phyloP scores from a whole-genome alignment of 768 basidiomycete species.

The Termitomyces sp. region DNA sequence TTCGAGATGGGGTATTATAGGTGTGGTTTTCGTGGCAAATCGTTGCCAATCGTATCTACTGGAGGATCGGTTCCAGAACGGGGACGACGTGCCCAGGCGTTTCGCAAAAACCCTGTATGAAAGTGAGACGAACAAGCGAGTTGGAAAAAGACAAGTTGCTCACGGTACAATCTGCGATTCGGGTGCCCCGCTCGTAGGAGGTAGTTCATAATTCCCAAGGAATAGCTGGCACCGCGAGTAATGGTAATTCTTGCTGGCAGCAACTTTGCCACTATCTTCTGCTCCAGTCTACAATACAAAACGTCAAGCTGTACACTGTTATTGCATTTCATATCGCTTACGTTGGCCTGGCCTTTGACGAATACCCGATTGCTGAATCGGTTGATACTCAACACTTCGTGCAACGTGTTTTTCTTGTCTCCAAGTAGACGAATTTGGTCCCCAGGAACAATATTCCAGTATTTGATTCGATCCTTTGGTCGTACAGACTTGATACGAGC shows the following conservation, averaged over 20 bases:
- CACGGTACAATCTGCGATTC: constrained; percentile 44
- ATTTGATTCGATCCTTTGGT: constrained; percentile 69
- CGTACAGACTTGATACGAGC: constrained; percentile 52
- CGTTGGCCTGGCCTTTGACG: constrained; percentile 42
- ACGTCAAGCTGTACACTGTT: background rate
- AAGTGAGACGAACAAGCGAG: background rate
- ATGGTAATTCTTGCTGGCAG: constrained; percentile 51
- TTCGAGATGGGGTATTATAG: constrained; percentile 44
- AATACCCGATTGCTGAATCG: constrained; percentile 66
- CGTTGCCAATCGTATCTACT: constrained; percentile 72
- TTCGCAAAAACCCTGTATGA: constrained; percentile 68
- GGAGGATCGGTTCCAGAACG: constrained; percentile 53
- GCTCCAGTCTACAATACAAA: constrained; percentile 16
- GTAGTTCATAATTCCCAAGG: constrained; percentile 62
- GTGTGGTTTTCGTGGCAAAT: constrained; percentile 62
- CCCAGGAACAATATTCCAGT: constrained; percentile 87
- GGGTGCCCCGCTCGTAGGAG: constrained; percentile 34
- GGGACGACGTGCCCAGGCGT: constrained; percentile 58
- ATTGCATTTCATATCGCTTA: constrained; percentile 15
- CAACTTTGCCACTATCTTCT: constrained; percentile 25
- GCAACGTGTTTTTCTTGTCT: constrained; percentile 54
- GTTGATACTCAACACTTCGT: constrained; percentile 74
- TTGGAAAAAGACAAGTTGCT: constrained; percentile 19
- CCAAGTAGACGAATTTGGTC: constrained; percentile 73
- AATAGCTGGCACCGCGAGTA: constrained; percentile 82